Percentiles rank a stretch among this genome's conserved stretches.
Conservation (phyloP, 2,329 filamentous ascomycete genomes). For the Dendryphion nanum region DNA sequence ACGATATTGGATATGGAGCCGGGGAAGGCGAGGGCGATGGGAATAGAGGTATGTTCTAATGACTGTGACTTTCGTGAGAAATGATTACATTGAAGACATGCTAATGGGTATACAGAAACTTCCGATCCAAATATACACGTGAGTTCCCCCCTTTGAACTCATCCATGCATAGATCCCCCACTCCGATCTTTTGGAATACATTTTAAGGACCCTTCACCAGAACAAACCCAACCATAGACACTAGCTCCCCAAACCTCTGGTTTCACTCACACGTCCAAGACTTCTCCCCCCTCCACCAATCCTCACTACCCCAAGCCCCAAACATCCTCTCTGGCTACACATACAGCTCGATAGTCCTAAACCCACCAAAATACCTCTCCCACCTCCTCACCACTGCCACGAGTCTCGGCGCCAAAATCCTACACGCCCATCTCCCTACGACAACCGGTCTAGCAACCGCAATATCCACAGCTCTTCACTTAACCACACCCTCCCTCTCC, state of each 20-base stretch:
- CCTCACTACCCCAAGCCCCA: slow-evolving; percentile 15
- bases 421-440: slow-evolving; percentile 28
- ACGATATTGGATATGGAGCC: slow-evolving; percentile 24
- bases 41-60: slow-evolving; percentile 14
- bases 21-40: slow-evolving; percentile 19
- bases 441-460: slow-evolving; percentile 25
- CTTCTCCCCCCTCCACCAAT: slow-evolving; percentile 23
- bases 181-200: too few species aligned
- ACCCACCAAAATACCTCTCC: slow-evolving; percentile 38
- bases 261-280: slow-evolving; percentile 37
- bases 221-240: not conserved
- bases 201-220: not conserved
- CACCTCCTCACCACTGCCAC: slow-evolving; percentile 33
- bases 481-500: not conserved
- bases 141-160: not conserved
- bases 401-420: slow-evolving; percentile 20
- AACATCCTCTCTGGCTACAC: slow-evolving; percentile 14
- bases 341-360: slow-evolving; percentile 38
- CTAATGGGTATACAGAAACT: not conserved
- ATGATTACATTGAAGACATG: not conserved
- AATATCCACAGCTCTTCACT: not conserved
- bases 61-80: not conserved
- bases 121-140: slow-evolving; percentile 5
- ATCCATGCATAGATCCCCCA: too few species aligned
- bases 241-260: slow-evolving; percentile 27